Percentiles rank a stretch among this genome's conserved stretches.
These are phyloP conservation scores for Colletotrichum somersetense DNA, from an alignment of 2,329 filamentous ascomycete genomes.

Conservation along the genomic window DNA sequence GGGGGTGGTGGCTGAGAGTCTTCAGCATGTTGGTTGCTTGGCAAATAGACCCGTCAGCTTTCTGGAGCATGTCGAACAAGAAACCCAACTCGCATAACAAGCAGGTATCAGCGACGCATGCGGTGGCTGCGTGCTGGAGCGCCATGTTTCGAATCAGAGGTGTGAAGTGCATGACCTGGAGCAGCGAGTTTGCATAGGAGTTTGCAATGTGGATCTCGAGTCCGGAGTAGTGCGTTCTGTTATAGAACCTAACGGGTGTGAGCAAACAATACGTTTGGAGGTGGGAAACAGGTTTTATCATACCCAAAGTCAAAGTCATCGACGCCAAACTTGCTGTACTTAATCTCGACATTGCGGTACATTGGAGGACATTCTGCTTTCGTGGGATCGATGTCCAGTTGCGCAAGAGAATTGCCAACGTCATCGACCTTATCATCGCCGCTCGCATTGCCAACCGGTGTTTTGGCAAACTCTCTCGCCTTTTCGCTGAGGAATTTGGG, in stretches of 20 bases:
- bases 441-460: constrained; percentile 56
- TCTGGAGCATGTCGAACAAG: constrained; percentile 97
- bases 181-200: constrained; percentile 92
- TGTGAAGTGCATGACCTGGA: constrained; percentile 93
- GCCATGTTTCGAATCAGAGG: constrained; percentile 89
- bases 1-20: constrained; percentile 85
- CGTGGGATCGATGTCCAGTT: constrained; percentile 77
- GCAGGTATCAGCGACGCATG: constrained; percentile 85
- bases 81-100: constrained; percentile 95
- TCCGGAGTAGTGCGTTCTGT: constrained; percentile 91
- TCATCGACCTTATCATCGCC: constrained; percentile 65
- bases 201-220: constrained; percentile 97
- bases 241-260: constrained; percentile 78
- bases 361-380: constrained; percentile 87
- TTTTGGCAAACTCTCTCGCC: constrained; percentile 74
- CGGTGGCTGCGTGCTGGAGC: constrained; percentile 87
- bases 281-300: constrained; percentile 47
- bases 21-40: constrained; percentile 96
- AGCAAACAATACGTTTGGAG: constrained; percentile 30
- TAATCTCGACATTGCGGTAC: constrained; percentile 96
- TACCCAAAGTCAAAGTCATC: constrained; percentile 98
- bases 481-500: constrained; percentile 98
- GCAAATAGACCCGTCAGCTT: constrained; percentile 92
- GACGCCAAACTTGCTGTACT: constrained; percentile 99
- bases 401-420: constrained; percentile 73